A percentile compares a stretch with the other conserved stretches of the same genome.
Conservation (phyloP, 2,329 filamentous ascomycete genomes). For the Triangularia verruculosa region DNA sequence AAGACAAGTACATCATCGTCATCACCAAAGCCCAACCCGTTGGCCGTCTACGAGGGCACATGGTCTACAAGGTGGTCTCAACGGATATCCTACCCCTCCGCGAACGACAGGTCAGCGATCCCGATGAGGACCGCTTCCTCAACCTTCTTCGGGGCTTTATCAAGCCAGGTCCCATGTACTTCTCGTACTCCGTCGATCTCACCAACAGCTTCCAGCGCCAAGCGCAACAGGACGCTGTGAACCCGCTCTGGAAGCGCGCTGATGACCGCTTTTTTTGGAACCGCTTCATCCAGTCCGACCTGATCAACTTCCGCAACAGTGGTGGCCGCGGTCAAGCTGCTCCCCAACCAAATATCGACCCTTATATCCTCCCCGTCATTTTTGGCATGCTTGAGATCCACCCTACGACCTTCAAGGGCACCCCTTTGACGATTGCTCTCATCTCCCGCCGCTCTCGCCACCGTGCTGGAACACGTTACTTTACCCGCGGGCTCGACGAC, state of each 20-base stretch:
- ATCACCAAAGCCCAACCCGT: constrained; percentile 93
- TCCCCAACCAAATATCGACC: constrained; percentile 74
- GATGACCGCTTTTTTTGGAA: constrained; percentile 99
- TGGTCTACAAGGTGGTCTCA: constrained; percentile 87
- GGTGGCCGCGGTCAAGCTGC: constrained; percentile 63
- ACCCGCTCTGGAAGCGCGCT: constrained; percentile 83
- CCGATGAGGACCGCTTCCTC: constrained; percentile 91
- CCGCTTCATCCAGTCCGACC: constrained; percentile 81
- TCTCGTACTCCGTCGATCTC: constrained; percentile 94
- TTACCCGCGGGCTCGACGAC: constrained; percentile 90
- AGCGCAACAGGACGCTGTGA: constrained; percentile 66
- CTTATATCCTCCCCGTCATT: constrained; percentile 92
- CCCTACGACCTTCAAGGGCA: constrained; percentile 80
- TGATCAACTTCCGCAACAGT: constrained; percentile 79
- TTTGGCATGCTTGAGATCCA: constrained; percentile 94
- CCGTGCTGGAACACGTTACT: constrained; percentile 88
- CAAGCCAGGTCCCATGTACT: constrained; percentile 88
- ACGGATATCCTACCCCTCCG: constrained; percentile 93
- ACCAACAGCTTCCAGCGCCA: constrained; percentile 97
- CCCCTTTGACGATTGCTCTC: constrained; percentile 77
- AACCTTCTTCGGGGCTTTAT: constrained; percentile 76
- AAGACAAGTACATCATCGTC: constrained; percentile 92
- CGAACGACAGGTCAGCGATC: constrained; percentile 85
- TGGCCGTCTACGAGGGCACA: constrained; percentile 89
- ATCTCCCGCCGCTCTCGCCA: constrained; percentile 87